Evolutionary conservation across 1,139 yeast genomes (phyloP), one percentile per base, ranked within the genome.

Genomic region (Blastobotrys raffinosifermentans): DNA sequence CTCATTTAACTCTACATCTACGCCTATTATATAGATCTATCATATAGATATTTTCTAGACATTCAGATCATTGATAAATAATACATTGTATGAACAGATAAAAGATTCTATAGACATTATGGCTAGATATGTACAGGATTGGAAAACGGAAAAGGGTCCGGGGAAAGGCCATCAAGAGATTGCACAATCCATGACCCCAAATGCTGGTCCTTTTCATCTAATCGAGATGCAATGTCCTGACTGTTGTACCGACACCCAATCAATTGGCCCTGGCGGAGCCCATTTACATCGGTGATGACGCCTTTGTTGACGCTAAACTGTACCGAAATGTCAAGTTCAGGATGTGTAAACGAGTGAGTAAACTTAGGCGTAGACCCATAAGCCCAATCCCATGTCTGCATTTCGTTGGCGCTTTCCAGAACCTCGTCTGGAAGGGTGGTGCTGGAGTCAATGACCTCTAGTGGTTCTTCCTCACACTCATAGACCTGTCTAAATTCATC

Each of bases 281-380:
- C 41, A 7, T 41, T 39, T 10, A 64, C 46, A 2, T 48, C 31
- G 26, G 46, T 53, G 4, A 64, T 40, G 1, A 64, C 63, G 2
- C 70, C 66, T 40, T 68, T 72, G 10, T 64, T 73, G 3, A 77
- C 72, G 2, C 53, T 40, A 39, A 77, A 67, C 34, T 50, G 58
- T 4, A 74, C 53, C 6, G 41, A 42, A 29, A 70, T 51, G 2
- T 63, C 67, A 23, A 53, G 50, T 27, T 60, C 55, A 0, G 57
- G 49, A 38, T 50, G 46, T 11, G 37, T 46, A 23, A 77, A 53
- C 3, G 54, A 51, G 49, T 79, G 81, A 11, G 65, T 62, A 54
- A 82, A 82, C 41, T 61, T 65, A 1, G 94, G 94, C 0, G 94
- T 79, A 26, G 71, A 69, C 0, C 87, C 94, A 55, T 60, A 83